phyloP scores from a whole-genome alignment of 129 eudicot species.

The Artemisia argyi region DNA sequence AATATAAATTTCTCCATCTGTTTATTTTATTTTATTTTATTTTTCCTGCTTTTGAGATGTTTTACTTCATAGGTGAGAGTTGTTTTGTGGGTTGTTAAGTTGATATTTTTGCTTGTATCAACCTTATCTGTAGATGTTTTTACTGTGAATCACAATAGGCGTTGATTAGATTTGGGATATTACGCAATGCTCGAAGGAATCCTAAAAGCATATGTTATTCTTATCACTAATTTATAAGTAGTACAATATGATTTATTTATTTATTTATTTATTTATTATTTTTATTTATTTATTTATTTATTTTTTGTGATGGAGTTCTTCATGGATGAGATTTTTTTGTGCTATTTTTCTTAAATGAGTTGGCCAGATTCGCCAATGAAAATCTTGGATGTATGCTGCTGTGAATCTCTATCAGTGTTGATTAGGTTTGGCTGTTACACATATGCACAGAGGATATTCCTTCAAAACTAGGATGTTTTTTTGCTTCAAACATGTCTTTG shows the following conservation, averaged over 20 bases:
- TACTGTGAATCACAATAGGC: conserved; percentile 7
- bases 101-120: not conserved
- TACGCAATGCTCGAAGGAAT: conserved; percentile 3
- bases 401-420: conserved; percentile 7
- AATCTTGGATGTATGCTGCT: conserved; percentile 5
- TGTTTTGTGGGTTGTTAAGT: conserved; percentile 16
- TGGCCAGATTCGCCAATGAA: conserved; percentile 4
- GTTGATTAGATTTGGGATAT: not conserved
- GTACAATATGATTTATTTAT: no score
- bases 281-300: no score
- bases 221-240: not conserved
- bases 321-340: conserved; percentile 10
- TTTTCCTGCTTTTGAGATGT: not conserved
- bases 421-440: conserved; percentile 11
- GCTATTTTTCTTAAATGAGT: not conserved
- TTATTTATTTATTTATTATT: no score
- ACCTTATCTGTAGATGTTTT: conserved; percentile 4
- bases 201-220: not conserved
- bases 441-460: conserved; percentile 10
- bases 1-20: not conserved
- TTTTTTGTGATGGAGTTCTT: conserved; percentile 8
- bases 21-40: no score
- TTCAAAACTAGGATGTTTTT: conserved; percentile 2
- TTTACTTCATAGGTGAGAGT: not conserved
- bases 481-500: conserved; percentile 10